Percentiles rank a stretch among this genome's conserved stretches.
phyloP scores from a whole-genome alignment of 768 basidiomycete genomes.

The Xerocomus potaroensis region DNA sequence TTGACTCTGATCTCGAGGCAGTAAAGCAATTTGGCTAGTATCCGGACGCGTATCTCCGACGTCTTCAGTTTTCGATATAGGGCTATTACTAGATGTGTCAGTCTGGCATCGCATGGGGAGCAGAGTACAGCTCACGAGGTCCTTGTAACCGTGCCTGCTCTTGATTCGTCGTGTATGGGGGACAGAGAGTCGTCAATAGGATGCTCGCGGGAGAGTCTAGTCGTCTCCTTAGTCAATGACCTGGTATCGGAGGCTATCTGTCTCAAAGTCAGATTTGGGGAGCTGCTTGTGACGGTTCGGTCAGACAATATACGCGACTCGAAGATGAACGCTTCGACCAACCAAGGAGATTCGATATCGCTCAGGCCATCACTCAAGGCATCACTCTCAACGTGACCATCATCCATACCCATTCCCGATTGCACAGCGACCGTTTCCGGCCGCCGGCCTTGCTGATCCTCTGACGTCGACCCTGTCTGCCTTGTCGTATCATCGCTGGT shows the following conservation, averaged over 20 bases:
- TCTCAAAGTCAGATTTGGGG: neutral
- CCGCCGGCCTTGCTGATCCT: neutral
- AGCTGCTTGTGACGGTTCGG: neutral
- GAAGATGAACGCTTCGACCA: neutral
- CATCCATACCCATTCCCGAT: neutral
- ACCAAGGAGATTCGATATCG: neutral
- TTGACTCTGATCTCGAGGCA: neutral
- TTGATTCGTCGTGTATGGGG: neutral
- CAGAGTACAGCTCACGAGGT: conserved; percentile 4
- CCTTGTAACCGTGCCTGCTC: neutral
- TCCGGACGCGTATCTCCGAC: neutral
- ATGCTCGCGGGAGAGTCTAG: neutral
- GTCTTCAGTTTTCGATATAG: neutral
- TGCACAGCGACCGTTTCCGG: neutral
- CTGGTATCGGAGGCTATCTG: neutral
- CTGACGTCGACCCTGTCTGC: neutral
- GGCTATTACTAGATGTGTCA: neutral
- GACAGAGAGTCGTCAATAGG: neutral
- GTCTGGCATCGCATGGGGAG: neutral
- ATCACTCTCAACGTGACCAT: too few species aligned
- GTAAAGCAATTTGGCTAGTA: neutral
- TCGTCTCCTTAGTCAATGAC: neutral
- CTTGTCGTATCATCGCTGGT: neutral
- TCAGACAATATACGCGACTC: neutral
- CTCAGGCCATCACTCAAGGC: too few species aligned